Conservation (phyloP, 148 eudicot species). For the Heliamphora exappendiculata region DNA sequence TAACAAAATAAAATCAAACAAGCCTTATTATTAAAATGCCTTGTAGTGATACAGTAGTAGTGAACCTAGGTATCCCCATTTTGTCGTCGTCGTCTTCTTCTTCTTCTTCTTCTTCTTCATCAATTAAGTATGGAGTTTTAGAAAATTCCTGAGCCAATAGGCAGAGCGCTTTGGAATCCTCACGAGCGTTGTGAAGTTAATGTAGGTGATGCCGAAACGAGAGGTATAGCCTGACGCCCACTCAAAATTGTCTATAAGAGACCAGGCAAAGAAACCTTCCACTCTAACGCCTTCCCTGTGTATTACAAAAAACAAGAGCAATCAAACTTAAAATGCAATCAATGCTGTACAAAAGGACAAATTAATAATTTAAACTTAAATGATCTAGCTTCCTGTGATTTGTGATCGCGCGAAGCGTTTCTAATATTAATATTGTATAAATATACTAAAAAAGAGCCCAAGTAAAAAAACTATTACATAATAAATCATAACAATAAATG, state of each 20-base stretch:
- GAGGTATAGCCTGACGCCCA: conserved; percentile 1
- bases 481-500: no score
- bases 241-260: conserved; percentile 8
- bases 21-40: no score
- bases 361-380: neutral
- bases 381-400: no score
- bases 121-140: no score
- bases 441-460: neutral
- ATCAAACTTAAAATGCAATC: neutral
- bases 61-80: no score
- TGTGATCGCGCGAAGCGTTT: neutral
- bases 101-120: no score
- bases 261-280: conserved; percentile 13
- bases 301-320: neutral
- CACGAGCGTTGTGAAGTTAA: neutral
- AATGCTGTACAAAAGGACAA: neutral
- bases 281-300: neutral
- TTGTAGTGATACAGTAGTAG: no score
- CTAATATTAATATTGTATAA: neutral
- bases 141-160: conserved; percentile 4
- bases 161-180: neutral
- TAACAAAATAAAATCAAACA: no score
- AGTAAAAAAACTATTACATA: neutral
- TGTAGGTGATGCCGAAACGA: neutral
- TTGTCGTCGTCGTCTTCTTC: no score